phyloP scores from a whole-genome alignment of 139 green algal genomes.

The Haematococcus lacustris region DNA sequence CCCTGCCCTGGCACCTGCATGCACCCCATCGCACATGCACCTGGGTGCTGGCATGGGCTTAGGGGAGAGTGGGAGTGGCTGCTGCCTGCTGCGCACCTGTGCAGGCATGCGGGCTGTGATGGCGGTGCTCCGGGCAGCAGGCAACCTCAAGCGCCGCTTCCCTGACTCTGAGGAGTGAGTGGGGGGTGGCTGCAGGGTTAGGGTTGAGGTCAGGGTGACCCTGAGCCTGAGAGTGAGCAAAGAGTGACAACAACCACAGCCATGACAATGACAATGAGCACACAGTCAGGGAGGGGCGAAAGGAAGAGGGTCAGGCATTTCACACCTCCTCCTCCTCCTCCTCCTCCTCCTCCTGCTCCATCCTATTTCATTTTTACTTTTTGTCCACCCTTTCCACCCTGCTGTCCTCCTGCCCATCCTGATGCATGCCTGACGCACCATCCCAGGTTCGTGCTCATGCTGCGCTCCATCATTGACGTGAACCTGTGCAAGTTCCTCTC shows the following conservation, averaged over 20 bases:
- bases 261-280: no score
- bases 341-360: no score
- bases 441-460: slow-evolving; percentile 56
- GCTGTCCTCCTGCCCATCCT: neutral
- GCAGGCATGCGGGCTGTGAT: slow-evolving; percentile 70
- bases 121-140: slow-evolving; percentile 65
- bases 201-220: no score
- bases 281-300: no score
- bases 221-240: no score
- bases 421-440: slow-evolving; percentile 28
- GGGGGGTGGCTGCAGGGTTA: neutral
- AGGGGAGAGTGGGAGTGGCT: neutral
- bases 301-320: no score
- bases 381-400: no score
- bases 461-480: slow-evolving; percentile 71
- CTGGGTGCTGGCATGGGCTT: neutral
- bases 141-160: slow-evolving; percentile 44
- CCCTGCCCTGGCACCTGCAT: no score
- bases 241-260: no score
- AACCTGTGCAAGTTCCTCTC: slow-evolving; percentile 82
- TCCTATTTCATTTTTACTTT: no score
- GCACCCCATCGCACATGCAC: neutral
- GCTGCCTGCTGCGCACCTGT: no score
- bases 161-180: slow-evolving; percentile 48
- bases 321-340: no score